Evolutionary conservation across 306 rosid genomes (phyloP).

Genomic region (Fagus crenata): DNA sequence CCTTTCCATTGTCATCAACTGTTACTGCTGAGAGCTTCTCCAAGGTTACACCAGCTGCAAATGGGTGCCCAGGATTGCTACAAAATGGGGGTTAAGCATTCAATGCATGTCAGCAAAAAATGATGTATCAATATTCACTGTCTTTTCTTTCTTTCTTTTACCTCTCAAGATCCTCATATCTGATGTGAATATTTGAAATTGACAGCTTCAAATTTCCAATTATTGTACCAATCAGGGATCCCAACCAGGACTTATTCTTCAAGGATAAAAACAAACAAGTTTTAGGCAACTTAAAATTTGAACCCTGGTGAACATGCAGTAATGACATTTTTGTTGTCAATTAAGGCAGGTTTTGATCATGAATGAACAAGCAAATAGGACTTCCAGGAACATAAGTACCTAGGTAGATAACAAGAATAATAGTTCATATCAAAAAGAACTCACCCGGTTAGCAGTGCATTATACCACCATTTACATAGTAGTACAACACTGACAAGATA

Average conservation of each 20-base stretch:
- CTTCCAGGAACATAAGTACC: background rate
- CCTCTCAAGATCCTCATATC: constrained; percentile 97
- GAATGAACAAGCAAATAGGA: background rate
- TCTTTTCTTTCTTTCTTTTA: background rate
- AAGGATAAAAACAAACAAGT: constrained; percentile 19
- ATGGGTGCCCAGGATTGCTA: constrained; percentile 94
- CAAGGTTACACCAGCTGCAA: constrained; percentile 89
- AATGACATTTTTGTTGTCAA: background rate
- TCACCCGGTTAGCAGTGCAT: background rate
- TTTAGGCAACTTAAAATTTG: constrained; percentile 19
- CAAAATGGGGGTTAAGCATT: constrained; percentile 41
- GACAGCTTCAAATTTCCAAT: constrained; percentile 95
- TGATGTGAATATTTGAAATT: constrained; percentile 87
- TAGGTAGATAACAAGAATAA: background rate
- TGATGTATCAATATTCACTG: background rate
- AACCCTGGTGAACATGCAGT: background rate
- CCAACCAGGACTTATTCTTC: constrained; percentile 93
- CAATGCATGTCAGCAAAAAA: constrained; percentile 16
- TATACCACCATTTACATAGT: background rate
- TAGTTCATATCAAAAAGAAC: background rate
- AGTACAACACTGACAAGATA: background rate
- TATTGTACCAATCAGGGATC: constrained; percentile 86
- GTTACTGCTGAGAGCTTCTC: constrained; percentile 90
- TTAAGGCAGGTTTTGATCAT: background rate
- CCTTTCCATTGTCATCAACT: constrained; percentile 80